Percentiles rank a stretch among this genome's conserved stretches.
These are phyloP conservation scores for Oryza meridionalis DNA, from an alignment of 176 grass and related monocot species.

Conservation along the genomic window DNA sequence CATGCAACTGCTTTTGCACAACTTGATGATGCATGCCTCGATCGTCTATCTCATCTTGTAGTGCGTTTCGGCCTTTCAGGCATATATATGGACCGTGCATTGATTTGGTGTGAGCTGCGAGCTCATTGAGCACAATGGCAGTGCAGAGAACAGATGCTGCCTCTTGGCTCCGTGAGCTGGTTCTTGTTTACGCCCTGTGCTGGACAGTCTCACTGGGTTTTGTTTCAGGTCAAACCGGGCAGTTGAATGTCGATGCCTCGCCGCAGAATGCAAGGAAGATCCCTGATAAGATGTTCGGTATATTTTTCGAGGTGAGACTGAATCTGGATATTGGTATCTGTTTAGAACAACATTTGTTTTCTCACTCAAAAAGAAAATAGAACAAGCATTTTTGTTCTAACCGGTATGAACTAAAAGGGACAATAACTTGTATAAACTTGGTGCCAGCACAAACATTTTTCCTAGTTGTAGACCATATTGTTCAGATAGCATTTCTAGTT, in stretches of 20 bases:
- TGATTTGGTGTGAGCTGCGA: slow-evolving; percentile 9
- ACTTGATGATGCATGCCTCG: background rate
- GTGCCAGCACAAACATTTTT: background rate
- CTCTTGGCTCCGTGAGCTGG: background rate
- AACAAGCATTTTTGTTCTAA: background rate
- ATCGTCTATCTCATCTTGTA: slow-evolving; percentile 18
- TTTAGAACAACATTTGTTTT: background rate
- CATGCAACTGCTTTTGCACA: slow-evolving; percentile 45
- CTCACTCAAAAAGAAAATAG: background rate
- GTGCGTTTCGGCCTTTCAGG: background rate
- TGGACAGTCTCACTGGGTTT: slow-evolving; percentile 25
- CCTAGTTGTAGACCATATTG: background rate
- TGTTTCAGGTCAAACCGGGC: slow-evolving; percentile 40
- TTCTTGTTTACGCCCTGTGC: slow-evolving; percentile 31
- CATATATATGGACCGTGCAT: slow-evolving; percentile 23
- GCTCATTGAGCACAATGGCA: slow-evolving; percentile 32
- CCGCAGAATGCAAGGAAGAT: slow-evolving; percentile 63
- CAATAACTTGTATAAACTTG: background rate
- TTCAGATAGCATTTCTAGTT: background rate
- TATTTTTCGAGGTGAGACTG: slow-evolving; percentile 85
- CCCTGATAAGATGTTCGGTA: slow-evolving; percentile 88
- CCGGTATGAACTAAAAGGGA: background rate
- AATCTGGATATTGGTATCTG: background rate
- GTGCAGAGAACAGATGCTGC: background rate
- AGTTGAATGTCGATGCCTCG: slow-evolving; percentile 67